Percentiles rank a stretch among this genome's conserved stretches.
Evolutionary conservation across 129 eudicot genomes (phyloP).

Genomic region (Tagetes patula): DNA sequence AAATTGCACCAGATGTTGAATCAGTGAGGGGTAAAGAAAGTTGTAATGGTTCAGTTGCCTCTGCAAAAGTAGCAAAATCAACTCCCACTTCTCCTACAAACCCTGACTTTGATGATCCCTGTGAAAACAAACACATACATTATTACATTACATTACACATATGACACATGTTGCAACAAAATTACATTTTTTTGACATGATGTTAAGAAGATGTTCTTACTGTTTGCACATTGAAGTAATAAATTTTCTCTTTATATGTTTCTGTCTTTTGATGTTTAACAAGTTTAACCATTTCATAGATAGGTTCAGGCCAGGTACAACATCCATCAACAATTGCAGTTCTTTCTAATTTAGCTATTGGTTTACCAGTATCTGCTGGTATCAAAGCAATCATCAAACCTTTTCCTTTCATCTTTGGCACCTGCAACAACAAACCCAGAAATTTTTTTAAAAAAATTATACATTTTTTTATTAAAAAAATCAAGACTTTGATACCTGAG

Average conservation of each 20-base stretch:
- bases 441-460: background rate
- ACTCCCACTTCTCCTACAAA: slow-evolving; percentile 77
- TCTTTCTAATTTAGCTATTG: slow-evolving; percentile 65
- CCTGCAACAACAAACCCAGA: slow-evolving; percentile 48
- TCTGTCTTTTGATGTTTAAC: slow-evolving; percentile 63
- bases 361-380: slow-evolving; percentile 84
- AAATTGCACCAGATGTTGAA: slow-evolving; percentile 61
- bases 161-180: background rate
- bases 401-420: slow-evolving; percentile 70
- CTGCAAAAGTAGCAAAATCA: slow-evolving; percentile 85
- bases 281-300: slow-evolving; percentile 78
- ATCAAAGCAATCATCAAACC: slow-evolving; percentile 72
- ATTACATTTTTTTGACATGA: background rate
- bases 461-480: background rate
- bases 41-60: slow-evolving; percentile 51
- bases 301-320: slow-evolving; percentile 79
- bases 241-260: slow-evolving; percentile 58
- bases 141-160: background rate
- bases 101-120: slow-evolving; percentile 89
- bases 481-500: slow-evolving; percentile 54
- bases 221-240: slow-evolving; percentile 65
- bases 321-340: slow-evolving; percentile 65
- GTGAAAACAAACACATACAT: slow-evolving; percentile 28
- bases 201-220: slow-evolving; percentile 40
- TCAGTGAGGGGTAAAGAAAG: slow-evolving; percentile 70